These are phyloP conservation scores for Tulasnella sp. DNA, from an alignment of 768 basidiomycete genomes.

Conservation along the genomic window DNA sequence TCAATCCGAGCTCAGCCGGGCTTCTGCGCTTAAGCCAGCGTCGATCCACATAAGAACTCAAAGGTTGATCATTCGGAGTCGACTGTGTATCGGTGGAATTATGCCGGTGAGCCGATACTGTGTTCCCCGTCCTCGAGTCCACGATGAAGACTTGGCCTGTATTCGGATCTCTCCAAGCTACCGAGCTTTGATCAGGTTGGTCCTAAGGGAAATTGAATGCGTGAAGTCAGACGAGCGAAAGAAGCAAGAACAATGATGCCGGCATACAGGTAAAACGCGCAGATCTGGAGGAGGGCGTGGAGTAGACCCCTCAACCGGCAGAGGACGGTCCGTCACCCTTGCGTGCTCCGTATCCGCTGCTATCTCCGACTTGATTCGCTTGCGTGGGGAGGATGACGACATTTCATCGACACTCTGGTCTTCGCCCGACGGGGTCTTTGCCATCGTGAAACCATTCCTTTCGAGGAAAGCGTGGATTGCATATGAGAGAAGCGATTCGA, in stretches of 20 bases:
- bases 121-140: constrained; percentile 52
- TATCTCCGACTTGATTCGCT: constrained; percentile 11
- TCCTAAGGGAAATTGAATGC: background rate
- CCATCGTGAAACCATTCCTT: constrained; percentile 38
- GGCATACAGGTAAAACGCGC: background rate
- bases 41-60: constrained; percentile 1
- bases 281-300: background rate
- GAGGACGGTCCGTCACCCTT: background rate
- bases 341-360: background rate
- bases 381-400: constrained; percentile 2
- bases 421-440: background rate
- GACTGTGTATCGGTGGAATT: background rate
- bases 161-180: constrained; percentile 52
- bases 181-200: background rate
- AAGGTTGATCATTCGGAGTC: background rate
- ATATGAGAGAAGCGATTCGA: constrained; percentile 49
- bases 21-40: constrained; percentile 14
- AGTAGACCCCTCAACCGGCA: background rate
- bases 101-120: background rate
- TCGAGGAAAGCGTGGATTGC: constrained; percentile 55
- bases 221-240: background rate
- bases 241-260: constrained; percentile 2
- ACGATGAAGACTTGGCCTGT: constrained; percentile 54
- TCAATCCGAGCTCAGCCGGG: constrained; percentile 8
- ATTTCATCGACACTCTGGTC: background rate